Base-by-base conservation (phyloP, 495 filamentous ascomycete species). In the Penicillium goetzii region DNA sequence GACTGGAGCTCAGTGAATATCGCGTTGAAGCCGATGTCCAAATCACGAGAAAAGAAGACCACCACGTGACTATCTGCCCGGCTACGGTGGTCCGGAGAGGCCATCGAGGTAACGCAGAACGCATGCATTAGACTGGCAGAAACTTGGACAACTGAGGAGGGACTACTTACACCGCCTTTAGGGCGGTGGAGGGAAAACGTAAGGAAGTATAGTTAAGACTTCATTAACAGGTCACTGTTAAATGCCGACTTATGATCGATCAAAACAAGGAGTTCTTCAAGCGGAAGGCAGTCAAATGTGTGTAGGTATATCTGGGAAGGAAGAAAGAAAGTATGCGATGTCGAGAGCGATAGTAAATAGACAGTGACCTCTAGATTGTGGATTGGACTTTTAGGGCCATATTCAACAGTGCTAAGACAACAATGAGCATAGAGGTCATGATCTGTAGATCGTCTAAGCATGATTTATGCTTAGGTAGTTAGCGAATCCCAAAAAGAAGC, bases 1-100 rank as follows among this genome's bases (percentile, higher is more conserved):
- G 55, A 60, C 41, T 40, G 50, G 40, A 68, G 62, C 64, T 67
- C 59, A 61, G 51, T 49, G 53, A 51, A 41, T 47, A 30, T 28
- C 55, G 55, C 53, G 23, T 33, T 47, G 47, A 56, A 56, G 49
- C 40, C 43, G 54, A 61, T 57, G 38, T 62, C 67, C 54, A 60
- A 57, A 61, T 47, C 62, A 49, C 38, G 58, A 56, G 64, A 66
- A 62, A 66, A 66, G 60, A 52, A 34, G 28, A 17, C 10, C 1
- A 6, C 52, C 61, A 64, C 41, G 61, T 64, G 61, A 64, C 56
- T 26, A 63, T 43, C 8, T 53, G 26, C 15, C 45, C 15, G 3
- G 28, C 14, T 32, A 26, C 28, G 50, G 50, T 28, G 50, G 50
- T 33, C 50, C 17, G 50, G 14, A 47, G n/a, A 23, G 43, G 43